Base-by-base conservation (phyloP, 495 filamentous ascomycete genomes). In the Staphylotrichum longicolle region DNA sequence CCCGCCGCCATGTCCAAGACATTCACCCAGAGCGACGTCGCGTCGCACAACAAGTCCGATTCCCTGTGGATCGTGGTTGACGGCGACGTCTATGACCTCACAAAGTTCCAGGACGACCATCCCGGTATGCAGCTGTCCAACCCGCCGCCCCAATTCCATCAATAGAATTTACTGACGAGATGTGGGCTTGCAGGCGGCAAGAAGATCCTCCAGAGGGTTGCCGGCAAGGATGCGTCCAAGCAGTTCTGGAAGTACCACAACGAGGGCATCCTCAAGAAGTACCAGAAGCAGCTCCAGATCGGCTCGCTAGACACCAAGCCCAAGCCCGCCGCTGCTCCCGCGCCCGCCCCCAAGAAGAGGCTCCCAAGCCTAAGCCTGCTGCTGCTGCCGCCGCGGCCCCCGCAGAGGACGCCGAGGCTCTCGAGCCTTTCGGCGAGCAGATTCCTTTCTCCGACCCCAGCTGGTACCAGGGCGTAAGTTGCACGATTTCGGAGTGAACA, bases 161-260 rank as follows among this genome's bases (percentile, higher is more conserved):
- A 9, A 35, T 27, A 27, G 20, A 27, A 27, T 27, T 27, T 54
- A 35, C 58, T 72, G 66, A 61, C 64, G 27, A 45, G 15, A 49
- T 12, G 10, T 47, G 33, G 40, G 7, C 1, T 11, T 65, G 54
- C 70, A 88, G 91, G 93, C 75, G 93, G 94, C 68, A 96, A 98
- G 85, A 98, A 98, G 80, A 98, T 99, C 74, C 86, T 99, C 57
- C 86, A 91, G 67, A 81, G 93, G 60, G 92, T 98, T 14, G 94
- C 86, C 49, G 94, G 94, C 66, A 99, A 98, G 74, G 95, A 99
- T 67, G 94, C 94, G 15, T 93, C 90, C 33, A 93, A 95, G 75
- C 95, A 96, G 72, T 99, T 99, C 80, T 99, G 94, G 94, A 99
- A 98, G 77, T 98, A 98, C 74, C 94, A 98, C 82, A 98, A 96